phyloP scores from a whole-genome alignment of 75 land plant genomes.

The Azolla pinnata region DNA sequence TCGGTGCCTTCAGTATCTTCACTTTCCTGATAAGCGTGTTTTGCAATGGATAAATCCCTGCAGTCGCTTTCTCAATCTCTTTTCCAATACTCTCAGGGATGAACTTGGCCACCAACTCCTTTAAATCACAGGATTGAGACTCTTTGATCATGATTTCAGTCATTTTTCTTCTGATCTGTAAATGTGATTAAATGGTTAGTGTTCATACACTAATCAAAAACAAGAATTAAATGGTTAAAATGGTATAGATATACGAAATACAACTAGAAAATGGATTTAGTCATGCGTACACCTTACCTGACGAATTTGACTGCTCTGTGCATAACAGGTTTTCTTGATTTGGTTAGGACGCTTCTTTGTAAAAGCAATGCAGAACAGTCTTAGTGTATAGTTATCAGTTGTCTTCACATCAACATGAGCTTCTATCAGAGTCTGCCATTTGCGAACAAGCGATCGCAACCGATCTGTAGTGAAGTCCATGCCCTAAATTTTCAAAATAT shows the following conservation, averaged over 20 bases:
- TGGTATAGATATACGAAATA: too few relatives aligned
- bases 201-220: not conserved
- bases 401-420: constrained; percentile 17
- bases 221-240: too few relatives aligned
- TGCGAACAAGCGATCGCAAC: constrained; percentile 44
- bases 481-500: too few relatives aligned
- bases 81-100: constrained; percentile 46
- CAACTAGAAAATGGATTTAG: too few relatives aligned
- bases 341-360: constrained; percentile 52
- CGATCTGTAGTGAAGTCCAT: constrained; percentile 52
- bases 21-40: constrained; percentile 64
- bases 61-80: constrained; percentile 57
- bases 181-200: too few relatives aligned
- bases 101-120: constrained; percentile 44
- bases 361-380: constrained; percentile 58
- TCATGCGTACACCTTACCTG: constrained; percentile 35
- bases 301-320: constrained; percentile 46
- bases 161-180: constrained; percentile 42
- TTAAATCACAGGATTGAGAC: constrained; percentile 44
- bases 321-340: constrained; percentile 45
- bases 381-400: constrained; percentile 43
- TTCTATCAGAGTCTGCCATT: constrained; percentile 41
- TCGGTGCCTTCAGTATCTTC: constrained; percentile 79
- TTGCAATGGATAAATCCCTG: constrained; percentile 77
- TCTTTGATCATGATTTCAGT: constrained; percentile 44